These are phyloP conservation scores for Phalaenopsis hybrid DNA, from an alignment of 116 monocot genomes.

Conservation along the genomic window DNA sequence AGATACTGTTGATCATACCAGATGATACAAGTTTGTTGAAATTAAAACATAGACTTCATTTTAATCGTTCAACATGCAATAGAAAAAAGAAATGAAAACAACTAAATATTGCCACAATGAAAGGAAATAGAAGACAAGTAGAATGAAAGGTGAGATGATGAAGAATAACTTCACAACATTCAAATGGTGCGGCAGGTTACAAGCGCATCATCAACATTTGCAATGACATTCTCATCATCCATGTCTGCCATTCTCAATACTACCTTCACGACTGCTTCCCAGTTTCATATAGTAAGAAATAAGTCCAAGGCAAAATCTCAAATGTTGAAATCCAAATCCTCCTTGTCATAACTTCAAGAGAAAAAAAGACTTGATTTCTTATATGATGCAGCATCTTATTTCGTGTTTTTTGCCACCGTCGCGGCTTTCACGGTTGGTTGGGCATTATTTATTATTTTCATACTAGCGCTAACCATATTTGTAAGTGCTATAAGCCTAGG, in stretches of 20 bases:
- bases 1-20: too few species aligned
- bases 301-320: background rate
- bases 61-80: too few species aligned
- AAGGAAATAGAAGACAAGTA: background rate
- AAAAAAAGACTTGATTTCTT: background rate
- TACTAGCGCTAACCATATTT: slow-evolving; percentile 45
- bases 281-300: slow-evolving; percentile 31
- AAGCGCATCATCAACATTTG: slow-evolving; percentile 52
- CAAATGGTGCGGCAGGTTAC: slow-evolving; percentile 29
- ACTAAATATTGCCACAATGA: background rate
- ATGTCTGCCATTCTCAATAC: slow-evolving; percentile 54
- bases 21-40: too few species aligned
- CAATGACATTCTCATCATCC: slow-evolving; percentile 58
- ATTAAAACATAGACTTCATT: too few species aligned
- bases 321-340: background rate
- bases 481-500: slow-evolving; percentile 47
- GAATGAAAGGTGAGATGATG: background rate
- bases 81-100: background rate
- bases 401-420: slow-evolving; percentile 34
- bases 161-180: background rate
- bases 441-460: slow-evolving; percentile 57
- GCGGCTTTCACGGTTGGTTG: slow-evolving; percentile 52
- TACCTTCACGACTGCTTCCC: slow-evolving; percentile 48
- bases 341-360: background rate
- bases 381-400: slow-evolving; percentile 30